Evolutionary conservation across 768 basidiomycete species (phyloP).

Genomic region (Rhodotorula babjevae): DNA sequence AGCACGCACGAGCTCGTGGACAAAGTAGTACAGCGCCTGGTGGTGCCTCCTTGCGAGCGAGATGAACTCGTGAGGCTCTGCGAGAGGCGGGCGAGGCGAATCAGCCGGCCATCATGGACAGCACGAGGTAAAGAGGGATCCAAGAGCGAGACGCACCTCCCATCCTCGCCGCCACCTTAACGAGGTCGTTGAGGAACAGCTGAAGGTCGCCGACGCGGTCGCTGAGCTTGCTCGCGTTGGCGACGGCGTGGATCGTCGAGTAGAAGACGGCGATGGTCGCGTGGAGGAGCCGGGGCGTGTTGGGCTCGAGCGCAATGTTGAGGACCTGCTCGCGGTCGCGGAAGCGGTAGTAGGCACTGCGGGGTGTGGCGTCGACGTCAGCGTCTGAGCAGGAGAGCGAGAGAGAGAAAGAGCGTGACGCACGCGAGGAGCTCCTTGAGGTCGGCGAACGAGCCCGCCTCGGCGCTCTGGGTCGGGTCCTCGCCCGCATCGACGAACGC

Average conservation of each 20-base stretch:
- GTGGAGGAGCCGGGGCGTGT: constrained; percentile 24
- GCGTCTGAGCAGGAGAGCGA: too few species aligned
- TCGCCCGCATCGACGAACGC: constrained; percentile 3
- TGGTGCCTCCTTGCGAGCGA: constrained; percentile 29
- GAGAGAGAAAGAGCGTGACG: neutral
- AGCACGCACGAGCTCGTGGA: constrained; percentile 31
- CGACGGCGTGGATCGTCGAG: constrained; percentile 33
- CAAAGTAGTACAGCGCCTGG: constrained; percentile 32
- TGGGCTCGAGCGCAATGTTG: constrained; percentile 24
- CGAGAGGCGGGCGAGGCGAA: too few species aligned
- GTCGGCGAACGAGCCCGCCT: constrained; percentile 4
- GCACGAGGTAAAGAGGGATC: too few species aligned
- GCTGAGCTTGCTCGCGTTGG: constrained; percentile 26
- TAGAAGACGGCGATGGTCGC: constrained; percentile 33
- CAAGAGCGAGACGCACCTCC: neutral
- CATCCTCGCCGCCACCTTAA: constrained; percentile 3
- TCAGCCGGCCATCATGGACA: too few species aligned
- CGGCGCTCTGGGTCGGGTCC: too few species aligned
- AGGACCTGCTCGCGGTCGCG: constrained; percentile 35
- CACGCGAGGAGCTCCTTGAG: constrained; percentile 34
- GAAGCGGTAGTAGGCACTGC: constrained; percentile 32
- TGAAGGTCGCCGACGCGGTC: constrained; percentile 34
- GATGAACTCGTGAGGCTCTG: constrained; percentile 34
- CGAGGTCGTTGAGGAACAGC: constrained; percentile 33
- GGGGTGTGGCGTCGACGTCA: too few species aligned